Evolutionary conservation across 371 early-diverging fungal species (phyloP), one percentile per base, ranked within the genome.

Genomic region (Mucor saturninus): DNA sequence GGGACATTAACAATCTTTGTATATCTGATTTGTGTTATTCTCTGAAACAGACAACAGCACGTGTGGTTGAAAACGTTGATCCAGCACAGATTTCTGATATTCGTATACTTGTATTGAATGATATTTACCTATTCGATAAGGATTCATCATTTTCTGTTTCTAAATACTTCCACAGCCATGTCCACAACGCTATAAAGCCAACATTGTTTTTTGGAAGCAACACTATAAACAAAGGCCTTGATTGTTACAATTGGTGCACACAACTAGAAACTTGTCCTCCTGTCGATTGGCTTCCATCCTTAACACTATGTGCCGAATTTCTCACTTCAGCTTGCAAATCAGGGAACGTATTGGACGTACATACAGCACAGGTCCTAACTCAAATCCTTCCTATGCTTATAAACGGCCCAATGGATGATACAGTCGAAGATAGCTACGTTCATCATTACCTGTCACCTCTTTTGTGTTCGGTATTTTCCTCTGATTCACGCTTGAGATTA

Each of bases 351-450:
- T 57, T 67, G 26, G 58, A 61, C 48, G 37, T 57, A 26, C 67
- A 67, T 40, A 61, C 62, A 3, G 67, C 61, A 38, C 57, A 66
- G 35, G 38, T 61, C 21, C n/a, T 66, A 52, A 61, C 66, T 28
- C 54, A 56, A 45, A 46, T 67, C 21, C 61, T 61, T 31, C 62
- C 58, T 29, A 32, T 67, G 28, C 54, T 67, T 15, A 53, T 53
- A 15, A 56, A 67, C 57, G 58, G 62, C 2, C 58, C 62, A 8
- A 61, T 58, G 56, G 62, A 67, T 8, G 45, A 61, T 39, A 61
- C 57, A 53, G 57, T 7, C 31, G 61, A 61, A 52, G 66, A 56
- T 11, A 65, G 61, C 38, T 65, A 56, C 29, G 43, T 65, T 9
- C 56, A 59, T 26, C 38, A 49, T 59, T 65, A 59, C 26, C 60